Evolutionary conservation across 208 protist genomes (phyloP), one percentile per base, ranked within the genome.

Genomic region (Leishmania tarentolae): DNA sequence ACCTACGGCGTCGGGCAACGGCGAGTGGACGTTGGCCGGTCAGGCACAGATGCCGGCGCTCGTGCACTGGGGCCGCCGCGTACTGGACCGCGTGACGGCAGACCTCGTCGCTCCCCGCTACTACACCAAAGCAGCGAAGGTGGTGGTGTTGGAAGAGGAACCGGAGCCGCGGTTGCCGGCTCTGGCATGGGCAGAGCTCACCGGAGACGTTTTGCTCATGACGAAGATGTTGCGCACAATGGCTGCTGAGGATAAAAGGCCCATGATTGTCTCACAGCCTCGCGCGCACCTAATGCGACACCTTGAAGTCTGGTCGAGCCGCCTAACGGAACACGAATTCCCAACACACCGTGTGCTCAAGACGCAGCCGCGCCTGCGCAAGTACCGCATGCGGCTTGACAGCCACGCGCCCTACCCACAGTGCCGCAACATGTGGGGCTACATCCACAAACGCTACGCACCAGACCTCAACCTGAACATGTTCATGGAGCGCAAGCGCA

Each of bases 391-490:
- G 37, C 76, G 76, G 0, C 76, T 80, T 13, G 76, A 80, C 66
- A 80, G 76, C 76, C 76, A 80, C 66, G 76, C 76, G 13, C 76
- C 76, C 31, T 80, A 80, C 52, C n/a, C 66, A 53, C 76, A 80
- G 66, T 81, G 78, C 53, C 69, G 69, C 69, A 81, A 81, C 66
- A 81, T 81, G 78, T 81, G 78, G 78, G 3, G 52, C 42, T 81
- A 81, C 69, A 81, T 81, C 40, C 78, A 81, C 78, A 81, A 63
- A 56, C 78, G 78, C 78, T 81, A 81, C 65, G 56, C 78, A 17
- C 78, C 78, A 0, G 78, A 81, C n/a, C 52, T 81, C 8, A 81
- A 81, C 24, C 69, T 76, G 17, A 81, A 81, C 78, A 81, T 81
- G 78, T 52, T 81, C 40, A 31, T 75, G 37, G 50, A 42, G 69